Conservation (phyloP, 2,329 filamentous ascomycete species). For the Rasamsonia emersonii region DNA sequence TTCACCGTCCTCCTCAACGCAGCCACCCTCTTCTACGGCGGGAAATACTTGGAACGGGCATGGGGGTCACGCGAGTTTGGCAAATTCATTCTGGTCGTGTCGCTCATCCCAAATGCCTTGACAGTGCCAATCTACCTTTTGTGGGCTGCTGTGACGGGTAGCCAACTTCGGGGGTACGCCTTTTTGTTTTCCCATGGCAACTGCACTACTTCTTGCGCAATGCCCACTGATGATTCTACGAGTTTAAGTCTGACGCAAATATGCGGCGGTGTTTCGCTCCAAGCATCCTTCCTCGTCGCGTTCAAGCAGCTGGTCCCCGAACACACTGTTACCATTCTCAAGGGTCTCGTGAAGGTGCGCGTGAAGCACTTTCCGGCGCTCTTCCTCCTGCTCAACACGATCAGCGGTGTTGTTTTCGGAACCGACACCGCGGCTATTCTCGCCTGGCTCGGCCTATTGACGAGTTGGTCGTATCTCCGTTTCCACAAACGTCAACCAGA, state of each 20-base stretch:
- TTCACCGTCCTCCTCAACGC: slow-evolving; percentile 73
- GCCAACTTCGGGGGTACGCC: slow-evolving; percentile 29
- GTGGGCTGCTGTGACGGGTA: slow-evolving; percentile 58
- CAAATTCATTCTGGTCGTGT: slow-evolving; percentile 73
- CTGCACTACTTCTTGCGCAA: slow-evolving; percentile 11
- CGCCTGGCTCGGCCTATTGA: slow-evolving; percentile 70
- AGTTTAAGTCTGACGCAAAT: slow-evolving; percentile 64
- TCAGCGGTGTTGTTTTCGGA: slow-evolving; percentile 55
- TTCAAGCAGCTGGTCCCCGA: slow-evolving; percentile 97
- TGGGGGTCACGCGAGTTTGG: slow-evolving; percentile 90
- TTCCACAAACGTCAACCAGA: slow-evolving; percentile 72
- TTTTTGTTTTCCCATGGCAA: slow-evolving; percentile 12
- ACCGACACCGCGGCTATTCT: slow-evolving; percentile 74
- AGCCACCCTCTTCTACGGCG: slow-evolving; percentile 78
- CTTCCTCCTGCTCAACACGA: slow-evolving; percentile 62
- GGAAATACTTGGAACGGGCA: slow-evolving; percentile 87
- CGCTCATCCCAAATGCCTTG: slow-evolving; percentile 71
- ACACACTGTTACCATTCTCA: slow-evolving; percentile 91
- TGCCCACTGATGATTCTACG: slow-evolving; percentile 16
- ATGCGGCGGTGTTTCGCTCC: slow-evolving; percentile 78
- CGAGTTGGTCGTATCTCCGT: slow-evolving; percentile 89
- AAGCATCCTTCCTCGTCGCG: slow-evolving; percentile 88
- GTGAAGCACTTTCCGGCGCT: slow-evolving; percentile 73
- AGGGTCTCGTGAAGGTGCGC: slow-evolving; percentile 77
- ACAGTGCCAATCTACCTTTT: slow-evolving; percentile 64